These are phyloP conservation scores for Pinus taeda DNA, from an alignment of 75 land plant genomes.

Conservation along the genomic window DNA sequence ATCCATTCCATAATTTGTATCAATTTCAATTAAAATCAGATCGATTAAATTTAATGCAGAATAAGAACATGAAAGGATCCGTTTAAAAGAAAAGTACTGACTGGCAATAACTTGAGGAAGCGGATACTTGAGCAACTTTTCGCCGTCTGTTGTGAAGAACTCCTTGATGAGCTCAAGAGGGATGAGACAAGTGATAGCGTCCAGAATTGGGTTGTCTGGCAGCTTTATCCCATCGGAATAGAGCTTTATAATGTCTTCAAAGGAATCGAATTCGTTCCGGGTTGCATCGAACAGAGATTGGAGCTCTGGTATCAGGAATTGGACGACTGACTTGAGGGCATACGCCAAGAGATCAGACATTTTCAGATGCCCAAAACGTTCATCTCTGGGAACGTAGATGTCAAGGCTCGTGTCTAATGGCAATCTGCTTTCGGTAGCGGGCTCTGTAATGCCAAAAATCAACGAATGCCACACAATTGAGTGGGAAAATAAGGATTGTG, in stretches of 20 bases:
- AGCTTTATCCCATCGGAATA: constrained; percentile 50
- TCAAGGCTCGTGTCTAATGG: constrained; percentile 16
- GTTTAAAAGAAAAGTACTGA: constrained; percentile 2
- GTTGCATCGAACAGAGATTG: constrained; percentile 32
- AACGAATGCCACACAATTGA: constrained; percentile 14
- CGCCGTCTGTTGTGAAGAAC: constrained; percentile 34
- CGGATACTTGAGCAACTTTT: constrained; percentile 40
- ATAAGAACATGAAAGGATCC: too few species aligned
- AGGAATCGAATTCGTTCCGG: constrained; percentile 52
- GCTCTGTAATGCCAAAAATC: background rate
- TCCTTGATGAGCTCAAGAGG: constrained; percentile 50
- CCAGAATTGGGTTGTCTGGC: constrained; percentile 7
- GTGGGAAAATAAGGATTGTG: too few species aligned
- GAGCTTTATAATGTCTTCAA: constrained; percentile 54
- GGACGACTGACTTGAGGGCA: constrained; percentile 26
- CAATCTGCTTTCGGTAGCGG: constrained; percentile 11
- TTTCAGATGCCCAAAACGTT: constrained; percentile 71
- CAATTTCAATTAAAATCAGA: too few species aligned
- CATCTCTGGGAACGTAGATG: constrained; percentile 88
- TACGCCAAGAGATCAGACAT: constrained; percentile 50
- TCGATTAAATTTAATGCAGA: too few species aligned
- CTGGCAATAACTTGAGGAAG: constrained; percentile 64
- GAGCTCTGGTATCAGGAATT: constrained; percentile 34
- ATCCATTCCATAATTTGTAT: too few species aligned
- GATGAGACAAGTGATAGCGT: constrained; percentile 14